These are phyloP conservation scores for Candida dajiaensis DNA, from an alignment of 805 yeast species.

Conservation along the genomic window DNA sequence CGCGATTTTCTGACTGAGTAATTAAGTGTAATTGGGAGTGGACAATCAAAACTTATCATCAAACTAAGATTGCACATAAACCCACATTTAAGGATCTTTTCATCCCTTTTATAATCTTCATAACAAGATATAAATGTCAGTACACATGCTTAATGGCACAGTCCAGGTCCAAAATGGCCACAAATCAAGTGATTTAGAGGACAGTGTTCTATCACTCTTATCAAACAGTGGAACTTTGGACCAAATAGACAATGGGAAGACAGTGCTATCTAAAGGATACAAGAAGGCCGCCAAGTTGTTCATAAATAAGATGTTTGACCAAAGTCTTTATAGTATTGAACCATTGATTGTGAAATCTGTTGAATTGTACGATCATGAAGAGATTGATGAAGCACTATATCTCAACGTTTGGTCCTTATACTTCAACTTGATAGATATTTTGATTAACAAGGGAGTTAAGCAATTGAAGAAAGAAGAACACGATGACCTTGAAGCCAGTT, in stretches of 20 bases:
- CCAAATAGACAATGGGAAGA: not conserved
- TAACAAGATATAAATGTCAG: not conserved
- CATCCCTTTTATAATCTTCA: too few species aligned
- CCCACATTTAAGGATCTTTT: too few species aligned
- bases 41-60: too few species aligned
- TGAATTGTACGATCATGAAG: constrained; percentile 5
- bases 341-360: constrained; percentile 8
- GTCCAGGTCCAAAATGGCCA: not conserved
- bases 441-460: constrained; percentile 11
- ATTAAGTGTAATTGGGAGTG: too few species aligned
- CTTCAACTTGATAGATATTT: constrained; percentile 22
- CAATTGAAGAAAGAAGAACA: constrained; percentile 1
- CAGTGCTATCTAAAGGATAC: constrained; percentile 5
- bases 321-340: constrained; percentile 9
- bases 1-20: not conserved
- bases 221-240: not conserved
- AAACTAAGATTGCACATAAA: too few species aligned
- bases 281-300: constrained; percentile 21
- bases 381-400: constrained; percentile 12
- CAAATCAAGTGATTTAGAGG: not conserved
- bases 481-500: constrained; percentile 1
- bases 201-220: constrained; percentile 4
- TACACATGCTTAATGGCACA: not conserved
- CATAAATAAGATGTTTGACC: constrained; percentile 20
- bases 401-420: constrained; percentile 22